These are phyloP conservation scores for Simmondsia chinensis DNA, from an alignment of 148 eudicot species.

Conservation along the genomic window DNA sequence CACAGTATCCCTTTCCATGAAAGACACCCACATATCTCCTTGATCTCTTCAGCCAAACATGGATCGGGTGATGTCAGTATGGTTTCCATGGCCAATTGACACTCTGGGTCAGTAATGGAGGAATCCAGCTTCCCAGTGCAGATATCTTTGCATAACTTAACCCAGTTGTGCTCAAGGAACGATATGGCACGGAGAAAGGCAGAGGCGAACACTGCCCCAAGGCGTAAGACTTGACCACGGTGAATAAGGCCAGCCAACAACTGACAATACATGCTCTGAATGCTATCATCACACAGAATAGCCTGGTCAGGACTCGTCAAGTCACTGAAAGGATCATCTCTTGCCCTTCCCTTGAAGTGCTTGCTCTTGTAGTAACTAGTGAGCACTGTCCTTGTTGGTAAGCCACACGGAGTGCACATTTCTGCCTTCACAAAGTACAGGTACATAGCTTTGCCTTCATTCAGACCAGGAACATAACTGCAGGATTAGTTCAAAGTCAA, in stretches of 20 bases:
- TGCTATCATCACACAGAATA: conserved; percentile 52
- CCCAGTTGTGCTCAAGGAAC: conserved; percentile 55
- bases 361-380: conserved; percentile 72
- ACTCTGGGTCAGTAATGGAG: conserved; percentile 35
- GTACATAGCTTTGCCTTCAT: conserved; percentile 67
- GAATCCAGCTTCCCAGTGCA: conserved; percentile 31
- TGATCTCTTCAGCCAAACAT: conserved; percentile 37
- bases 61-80: conserved; percentile 37
- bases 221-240: conserved; percentile 53
- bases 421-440: conserved; percentile 69
- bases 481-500: background rate
- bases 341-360: conserved; percentile 43
- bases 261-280: conserved; percentile 86
- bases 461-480: conserved; percentile 52
- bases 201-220: conserved; percentile 78
- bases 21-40: conserved; percentile 26
- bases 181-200: conserved; percentile 59
- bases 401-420: conserved; percentile 58
- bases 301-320: conserved; percentile 60
- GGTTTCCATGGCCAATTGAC: conserved; percentile 33
- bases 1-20: conserved; percentile 73
- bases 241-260: conserved; percentile 53
- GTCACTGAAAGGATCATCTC: conserved; percentile 29
- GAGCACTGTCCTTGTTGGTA: conserved; percentile 53
- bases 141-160: conserved; percentile 44